These are phyloP conservation scores for Wickerhamia fluorescens DNA, from an alignment of 805 yeast genomes.

Conservation along the genomic window DNA sequence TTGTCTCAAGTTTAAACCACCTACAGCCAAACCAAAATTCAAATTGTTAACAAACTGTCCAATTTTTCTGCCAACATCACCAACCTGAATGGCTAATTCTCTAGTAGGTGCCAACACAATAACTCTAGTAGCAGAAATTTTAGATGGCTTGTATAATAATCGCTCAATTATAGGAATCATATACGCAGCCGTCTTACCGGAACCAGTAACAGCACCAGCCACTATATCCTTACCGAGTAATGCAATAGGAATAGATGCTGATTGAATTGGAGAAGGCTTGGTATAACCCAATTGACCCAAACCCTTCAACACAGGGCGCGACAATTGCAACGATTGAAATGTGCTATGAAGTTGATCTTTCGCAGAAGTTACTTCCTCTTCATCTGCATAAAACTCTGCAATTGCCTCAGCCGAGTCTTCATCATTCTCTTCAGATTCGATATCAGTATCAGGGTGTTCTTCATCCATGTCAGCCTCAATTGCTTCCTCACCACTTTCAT, in stretches of 20 bases:
- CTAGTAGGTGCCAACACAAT: slow-evolving; percentile 92
- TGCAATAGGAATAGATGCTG: slow-evolving; percentile 90
- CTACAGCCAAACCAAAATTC: slow-evolving; percentile 92
- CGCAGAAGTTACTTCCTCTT: slow-evolving; percentile 39
- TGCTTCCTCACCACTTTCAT: slow-evolving; percentile 16
- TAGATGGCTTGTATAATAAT: slow-evolving; percentile 79
- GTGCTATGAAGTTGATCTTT: slow-evolving; percentile 47
- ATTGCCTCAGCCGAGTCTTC: slow-evolving; percentile 78
- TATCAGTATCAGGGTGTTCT: slow-evolving; percentile 23
- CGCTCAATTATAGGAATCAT: slow-evolving; percentile 95
- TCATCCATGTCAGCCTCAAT: slow-evolving; percentile 26
- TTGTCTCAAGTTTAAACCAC: slow-evolving; percentile 91
- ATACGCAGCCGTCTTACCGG: slow-evolving; percentile 98
- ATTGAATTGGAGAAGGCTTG: slow-evolving; percentile 91
- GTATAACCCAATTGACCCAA: slow-evolving; percentile 72
- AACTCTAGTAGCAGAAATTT: slow-evolving; percentile 83
- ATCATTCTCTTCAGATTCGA: slow-evolving; percentile 23
- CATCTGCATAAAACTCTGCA: slow-evolving; percentile 69
- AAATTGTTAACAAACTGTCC: slow-evolving; percentile 70
- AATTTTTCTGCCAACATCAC: slow-evolving; percentile 84
- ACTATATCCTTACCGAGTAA: slow-evolving; percentile 91
- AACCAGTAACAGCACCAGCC: slow-evolving; percentile 99
- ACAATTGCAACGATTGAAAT: slow-evolving; percentile 71
- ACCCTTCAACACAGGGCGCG: slow-evolving; percentile 87
- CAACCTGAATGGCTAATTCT: slow-evolving; percentile 94